phyloP scores from a whole-genome alignment of 2,329 filamentous ascomycete genomes.

The Zymoseptoria tritici region DNA sequence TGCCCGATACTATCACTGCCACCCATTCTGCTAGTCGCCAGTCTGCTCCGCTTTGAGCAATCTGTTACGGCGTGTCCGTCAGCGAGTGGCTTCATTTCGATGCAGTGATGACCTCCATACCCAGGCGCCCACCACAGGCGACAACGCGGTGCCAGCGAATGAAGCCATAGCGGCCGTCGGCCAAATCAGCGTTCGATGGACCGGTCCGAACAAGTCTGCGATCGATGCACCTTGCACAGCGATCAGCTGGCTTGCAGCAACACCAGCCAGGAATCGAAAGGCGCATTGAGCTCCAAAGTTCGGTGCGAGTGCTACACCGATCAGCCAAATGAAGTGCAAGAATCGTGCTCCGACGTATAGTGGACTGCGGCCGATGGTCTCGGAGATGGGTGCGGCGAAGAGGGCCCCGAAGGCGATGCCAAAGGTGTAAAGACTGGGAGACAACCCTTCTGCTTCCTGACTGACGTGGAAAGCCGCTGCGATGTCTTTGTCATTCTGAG shows the following conservation, averaged over 20 bases:
- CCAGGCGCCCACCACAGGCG: slow-evolving; percentile 13
- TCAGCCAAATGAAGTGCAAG: slow-evolving; percentile 15
- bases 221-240: slow-evolving; percentile 20
- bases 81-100: not conserved
- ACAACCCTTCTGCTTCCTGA: slow-evolving; percentile 20
- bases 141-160: slow-evolving; percentile 15
- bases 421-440: slow-evolving; percentile 39
- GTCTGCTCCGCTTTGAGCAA: slow-evolving; percentile 5
- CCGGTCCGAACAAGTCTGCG: slow-evolving; percentile 22
- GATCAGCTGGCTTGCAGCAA: slow-evolving; percentile 18
- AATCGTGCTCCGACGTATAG: slow-evolving; percentile 18
- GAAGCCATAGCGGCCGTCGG: slow-evolving; percentile 17
- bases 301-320: slow-evolving; percentile 18
- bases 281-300: slow-evolving; percentile 21
- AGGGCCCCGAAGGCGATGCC: slow-evolving; percentile 35
- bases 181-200: slow-evolving; percentile 18
- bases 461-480: slow-evolving; percentile 15
- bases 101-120: not conserved
- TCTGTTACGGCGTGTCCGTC: not conserved
- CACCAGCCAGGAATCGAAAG: slow-evolving; percentile 22
- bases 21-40: slow-evolving; percentile 37
- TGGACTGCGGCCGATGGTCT: slow-evolving; percentile 30
- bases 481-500: slow-evolving; percentile 8
- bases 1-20: slow-evolving; percentile 17
- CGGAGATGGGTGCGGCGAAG: slow-evolving; percentile 34